Evolutionary conservation across 371 early-diverging fungal genomes (phyloP).

Genomic region (Mortierella sp.): DNA sequence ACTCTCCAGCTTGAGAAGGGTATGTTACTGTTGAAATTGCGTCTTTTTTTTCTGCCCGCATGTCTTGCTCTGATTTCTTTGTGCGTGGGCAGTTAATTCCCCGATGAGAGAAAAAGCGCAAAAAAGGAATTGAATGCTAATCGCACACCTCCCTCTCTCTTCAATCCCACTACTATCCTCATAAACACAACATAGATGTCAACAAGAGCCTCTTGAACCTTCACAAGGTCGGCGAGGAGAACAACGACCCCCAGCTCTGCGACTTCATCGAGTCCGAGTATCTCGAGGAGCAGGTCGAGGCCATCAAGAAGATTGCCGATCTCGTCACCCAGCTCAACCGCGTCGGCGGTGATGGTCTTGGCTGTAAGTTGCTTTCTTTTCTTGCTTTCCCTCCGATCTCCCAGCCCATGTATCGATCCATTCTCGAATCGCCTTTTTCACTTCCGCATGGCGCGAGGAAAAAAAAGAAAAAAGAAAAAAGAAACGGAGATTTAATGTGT

Average conservation of each 20-base stretch:
- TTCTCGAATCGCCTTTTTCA: background rate
- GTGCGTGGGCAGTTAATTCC: background rate
- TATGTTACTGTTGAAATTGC: constrained; percentile 21
- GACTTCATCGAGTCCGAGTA: constrained; percentile 71
- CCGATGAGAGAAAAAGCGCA: background rate
- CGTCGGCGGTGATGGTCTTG: constrained; percentile 68
- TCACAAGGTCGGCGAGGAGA: constrained; percentile 63
- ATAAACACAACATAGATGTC: constrained; percentile 58
- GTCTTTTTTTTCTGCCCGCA: background rate
- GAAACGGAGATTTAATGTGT: background rate
- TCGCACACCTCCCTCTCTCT: background rate
- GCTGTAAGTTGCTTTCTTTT: constrained; percentile 39
- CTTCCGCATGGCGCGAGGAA: background rate
- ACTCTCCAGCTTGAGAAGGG: constrained; percentile 78
- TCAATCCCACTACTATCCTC: background rate
- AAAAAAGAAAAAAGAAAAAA: background rate
- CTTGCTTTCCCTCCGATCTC: background rate
- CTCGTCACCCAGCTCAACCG: constrained; percentile 78
- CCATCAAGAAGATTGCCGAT: constrained; percentile 76
- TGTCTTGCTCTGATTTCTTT: background rate
- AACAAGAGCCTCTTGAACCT: constrained; percentile 73
- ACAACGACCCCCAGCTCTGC: constrained; percentile 69
- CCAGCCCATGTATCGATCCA: background rate
- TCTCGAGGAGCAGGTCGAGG: constrained; percentile 76
- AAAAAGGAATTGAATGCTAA: background rate